Evolutionary conservation across 2,329 filamentous ascomycete genomes (phyloP).

Genomic region (Plenodomus tracheiphilus): DNA sequence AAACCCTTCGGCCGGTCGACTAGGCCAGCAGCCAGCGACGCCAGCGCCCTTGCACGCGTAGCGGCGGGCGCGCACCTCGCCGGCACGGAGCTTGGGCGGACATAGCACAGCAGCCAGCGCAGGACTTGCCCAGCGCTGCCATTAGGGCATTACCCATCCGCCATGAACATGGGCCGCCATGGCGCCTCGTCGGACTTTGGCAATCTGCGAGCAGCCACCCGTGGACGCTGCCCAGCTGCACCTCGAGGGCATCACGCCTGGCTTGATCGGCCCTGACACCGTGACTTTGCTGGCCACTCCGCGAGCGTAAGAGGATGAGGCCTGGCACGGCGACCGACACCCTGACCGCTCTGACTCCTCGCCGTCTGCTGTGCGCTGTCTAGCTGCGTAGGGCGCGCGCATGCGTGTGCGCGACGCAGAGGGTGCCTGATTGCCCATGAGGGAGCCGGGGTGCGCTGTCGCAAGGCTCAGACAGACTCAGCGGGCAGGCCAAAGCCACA

Average conservation of each 20-base stretch:
- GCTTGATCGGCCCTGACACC: too few relatives aligned
- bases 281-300: too few relatives aligned
- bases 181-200: neutral
- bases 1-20: conserved; percentile 1
- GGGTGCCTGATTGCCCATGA: conserved; percentile 24
- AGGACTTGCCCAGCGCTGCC: too few relatives aligned
- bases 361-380: conserved; percentile 11
- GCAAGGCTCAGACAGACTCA: conserved; percentile 21
- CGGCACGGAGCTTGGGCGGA: too few relatives aligned
- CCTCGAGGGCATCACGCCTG: too few relatives aligned
- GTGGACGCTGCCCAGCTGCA: too few relatives aligned
- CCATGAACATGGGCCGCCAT: too few relatives aligned
- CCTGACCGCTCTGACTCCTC: conserved; percentile 2
- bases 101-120: too few relatives aligned
- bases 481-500: conserved; percentile 19
- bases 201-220: too few relatives aligned
- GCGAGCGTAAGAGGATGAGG: too few relatives aligned
- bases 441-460: conserved; percentile 24
- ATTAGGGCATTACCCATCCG: neutral
- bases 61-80: too few relatives aligned
- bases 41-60: neutral
- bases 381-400: conserved; percentile 3
- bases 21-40: neutral
- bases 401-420: conserved; percentile 13
- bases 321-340: too few relatives aligned